Evolutionary conservation across 1,284 basidiomycete genomes (phyloP).

Genomic region (Marasmius fiardii): DNA sequence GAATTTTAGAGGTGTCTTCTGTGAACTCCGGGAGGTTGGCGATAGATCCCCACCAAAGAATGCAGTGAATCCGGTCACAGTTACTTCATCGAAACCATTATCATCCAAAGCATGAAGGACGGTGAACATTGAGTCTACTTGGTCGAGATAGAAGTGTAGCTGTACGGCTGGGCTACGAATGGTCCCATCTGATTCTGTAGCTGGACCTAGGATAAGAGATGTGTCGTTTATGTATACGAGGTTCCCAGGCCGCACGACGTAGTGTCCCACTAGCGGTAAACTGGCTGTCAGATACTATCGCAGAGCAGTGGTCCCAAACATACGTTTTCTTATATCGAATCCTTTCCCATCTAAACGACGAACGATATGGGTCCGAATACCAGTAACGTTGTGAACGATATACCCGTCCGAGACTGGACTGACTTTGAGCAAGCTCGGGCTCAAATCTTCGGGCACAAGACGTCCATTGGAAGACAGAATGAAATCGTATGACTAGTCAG

Average conservation of each 20-base stretch:
- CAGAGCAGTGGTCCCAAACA: constrained; percentile 22
- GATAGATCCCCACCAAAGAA: constrained; percentile 69
- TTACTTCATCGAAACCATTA: constrained; percentile 36
- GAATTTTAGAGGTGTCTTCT: constrained; percentile 39
- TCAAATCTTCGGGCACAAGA: constrained; percentile 60
- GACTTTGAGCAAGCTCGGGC: constrained; percentile 67
- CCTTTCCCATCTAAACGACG: constrained; percentile 80
- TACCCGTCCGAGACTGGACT: constrained; percentile 64
- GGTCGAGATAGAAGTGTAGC: constrained; percentile 56
- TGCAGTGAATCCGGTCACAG: constrained; percentile 60
- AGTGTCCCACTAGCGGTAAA: constrained; percentile 67
- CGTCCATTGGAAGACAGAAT: constrained; percentile 63
- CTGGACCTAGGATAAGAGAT: constrained; percentile 39
- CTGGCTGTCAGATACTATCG: neutral
- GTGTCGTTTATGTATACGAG: constrained; percentile 79
- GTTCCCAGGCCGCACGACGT: constrained; percentile 77
- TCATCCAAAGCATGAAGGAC: constrained; percentile 26
- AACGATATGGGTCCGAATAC: constrained; percentile 73
- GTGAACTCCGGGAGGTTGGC: constrained; percentile 19
- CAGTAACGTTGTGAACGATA: constrained; percentile 72
- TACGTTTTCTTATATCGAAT: constrained; percentile 81
- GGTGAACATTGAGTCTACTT: constrained; percentile 41
- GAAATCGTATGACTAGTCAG: constrained; percentile 74
- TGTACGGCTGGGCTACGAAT: constrained; percentile 44
- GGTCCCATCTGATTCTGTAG: constrained; percentile 23